Conservation (phyloP, 352 stramenopile species). For the Blastocystis sp. region DNA sequence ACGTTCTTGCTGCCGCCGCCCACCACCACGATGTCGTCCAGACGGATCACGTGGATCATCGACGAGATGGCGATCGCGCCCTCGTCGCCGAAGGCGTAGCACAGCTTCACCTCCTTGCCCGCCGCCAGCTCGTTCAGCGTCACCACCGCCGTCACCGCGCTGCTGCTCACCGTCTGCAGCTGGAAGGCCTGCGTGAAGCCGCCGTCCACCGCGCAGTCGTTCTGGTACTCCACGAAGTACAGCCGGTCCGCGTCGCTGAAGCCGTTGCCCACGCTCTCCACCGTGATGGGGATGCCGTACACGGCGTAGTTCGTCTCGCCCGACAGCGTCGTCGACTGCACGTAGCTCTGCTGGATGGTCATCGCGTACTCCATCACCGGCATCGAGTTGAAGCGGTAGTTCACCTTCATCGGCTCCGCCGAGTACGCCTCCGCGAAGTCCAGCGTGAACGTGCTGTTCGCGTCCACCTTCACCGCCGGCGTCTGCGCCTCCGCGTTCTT, state of each 20-base stretch:
- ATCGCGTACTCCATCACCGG: conserved; percentile 13
- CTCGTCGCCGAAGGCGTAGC: conserved; percentile 46
- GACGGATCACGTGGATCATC: conserved; percentile 13
- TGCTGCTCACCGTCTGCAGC: neutral
- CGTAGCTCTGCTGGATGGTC: conserved; percentile 12
- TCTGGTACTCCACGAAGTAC: conserved; percentile 30
- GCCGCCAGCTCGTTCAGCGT: neutral
- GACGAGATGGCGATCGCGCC: conserved; percentile 18
- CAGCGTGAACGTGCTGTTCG: conserved; percentile 46
- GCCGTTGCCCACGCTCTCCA: neutral
- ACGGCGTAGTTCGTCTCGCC: neutral
- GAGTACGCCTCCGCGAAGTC: neutral
- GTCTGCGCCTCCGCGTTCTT: neutral
- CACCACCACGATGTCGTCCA: neutral
- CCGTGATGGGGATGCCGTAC: neutral
- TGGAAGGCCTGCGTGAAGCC: neutral
- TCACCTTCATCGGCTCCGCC: conserved; percentile 12
- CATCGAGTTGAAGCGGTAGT: conserved; percentile 66
- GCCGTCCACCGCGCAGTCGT: conserved; percentile 4
- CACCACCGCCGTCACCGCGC: neutral
- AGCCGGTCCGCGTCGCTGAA: conserved; percentile 17
- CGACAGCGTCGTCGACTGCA: conserved; percentile 18
- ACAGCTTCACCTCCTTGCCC: conserved; percentile 55
- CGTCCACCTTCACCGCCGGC: conserved; percentile 6
- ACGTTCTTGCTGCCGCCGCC: neutral